These are phyloP conservation scores for Hygrophorus russula DNA, from an alignment of 768 basidiomycete genomes.

Conservation along the genomic window DNA sequence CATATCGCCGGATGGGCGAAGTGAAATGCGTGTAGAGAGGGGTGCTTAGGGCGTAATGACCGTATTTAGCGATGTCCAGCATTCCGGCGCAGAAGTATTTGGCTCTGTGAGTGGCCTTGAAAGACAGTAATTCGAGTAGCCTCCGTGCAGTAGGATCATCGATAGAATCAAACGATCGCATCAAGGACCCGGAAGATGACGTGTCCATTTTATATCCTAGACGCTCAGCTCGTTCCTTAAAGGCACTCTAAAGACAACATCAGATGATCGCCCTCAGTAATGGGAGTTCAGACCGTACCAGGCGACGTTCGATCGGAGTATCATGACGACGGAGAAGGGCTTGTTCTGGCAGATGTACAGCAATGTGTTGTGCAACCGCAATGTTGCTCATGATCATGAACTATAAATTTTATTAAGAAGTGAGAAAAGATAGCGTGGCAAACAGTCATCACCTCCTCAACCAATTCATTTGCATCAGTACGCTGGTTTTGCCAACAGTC, in stretches of 20 bases:
- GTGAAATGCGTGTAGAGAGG: conserved; percentile 94
- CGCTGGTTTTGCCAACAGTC: conserved; percentile 64
- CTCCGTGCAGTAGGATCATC: conserved; percentile 61
- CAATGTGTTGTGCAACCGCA: conserved; percentile 85
- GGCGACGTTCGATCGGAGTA: conserved; percentile 79
- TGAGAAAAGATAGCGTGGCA: background rate
- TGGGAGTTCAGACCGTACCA: conserved; percentile 37
- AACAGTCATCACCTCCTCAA: conserved; percentile 67
- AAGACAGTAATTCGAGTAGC: conserved; percentile 73
- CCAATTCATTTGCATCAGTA: conserved; percentile 65
- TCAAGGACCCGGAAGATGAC: conserved; percentile 68
- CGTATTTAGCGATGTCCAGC: conserved; percentile 97
- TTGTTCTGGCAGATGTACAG: conserved; percentile 91
- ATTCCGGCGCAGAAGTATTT: conserved; percentile 99
- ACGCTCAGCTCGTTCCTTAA: conserved; percentile 71
- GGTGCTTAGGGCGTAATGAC: conserved; percentile 81
- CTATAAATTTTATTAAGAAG: conserved; percentile 24
- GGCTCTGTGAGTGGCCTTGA: conserved; percentile 89
- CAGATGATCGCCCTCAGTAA: conserved; percentile 3
- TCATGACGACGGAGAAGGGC: conserved; percentile 95
- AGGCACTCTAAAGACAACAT: conserved; percentile 42
- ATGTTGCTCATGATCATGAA: conserved; percentile 93
- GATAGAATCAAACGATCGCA: conserved; percentile 74
- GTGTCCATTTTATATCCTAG: conserved; percentile 78
- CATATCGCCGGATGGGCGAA: conserved; percentile 86